Percentiles rank a stretch among this genome's conserved stretches.
phyloP scores from a whole-genome alignment of 2,329 filamentous ascomycete genomes.

The Emergomyces pasteurianus region DNA sequence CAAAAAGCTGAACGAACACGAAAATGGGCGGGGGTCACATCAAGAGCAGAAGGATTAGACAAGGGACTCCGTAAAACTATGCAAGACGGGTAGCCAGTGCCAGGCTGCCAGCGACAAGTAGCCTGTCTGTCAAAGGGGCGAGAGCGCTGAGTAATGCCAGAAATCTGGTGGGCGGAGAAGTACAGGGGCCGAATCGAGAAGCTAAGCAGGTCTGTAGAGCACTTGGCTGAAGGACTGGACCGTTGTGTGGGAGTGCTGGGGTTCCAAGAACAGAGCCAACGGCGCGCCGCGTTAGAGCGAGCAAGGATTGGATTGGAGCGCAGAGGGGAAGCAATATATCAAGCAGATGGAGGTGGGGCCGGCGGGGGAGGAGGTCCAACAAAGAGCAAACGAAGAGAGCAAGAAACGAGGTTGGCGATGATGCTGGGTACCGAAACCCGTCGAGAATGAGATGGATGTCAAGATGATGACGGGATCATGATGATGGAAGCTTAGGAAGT shows the following conservation, averaged over 20 bases:
- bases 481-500: neutral
- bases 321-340: neutral
- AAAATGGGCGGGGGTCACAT: slow-evolving; percentile 3
- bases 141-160: neutral
- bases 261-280: neutral
- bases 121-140: neutral
- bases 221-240: neutral
- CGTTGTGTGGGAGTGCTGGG: neutral
- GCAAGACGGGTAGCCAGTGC: slow-evolving; percentile 1
- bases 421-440: too few species aligned
- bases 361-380: neutral
- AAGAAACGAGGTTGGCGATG: too few species aligned
- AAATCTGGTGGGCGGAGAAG: neutral
- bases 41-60: slow-evolving; percentile 2
- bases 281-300: neutral
- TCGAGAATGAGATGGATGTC: neutral
- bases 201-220: neutral
- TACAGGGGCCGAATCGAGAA: neutral
- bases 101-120: neutral
- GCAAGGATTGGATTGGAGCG: neutral
- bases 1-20: slow-evolving; percentile 2
- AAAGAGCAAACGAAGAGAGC: neutral
- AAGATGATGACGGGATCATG: neutral
- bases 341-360: neutral
- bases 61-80: slow-evolving; percentile 4